Base-by-base conservation (phyloP, 768 basidiomycete genomes). In the Paxillus rubicundulus region DNA sequence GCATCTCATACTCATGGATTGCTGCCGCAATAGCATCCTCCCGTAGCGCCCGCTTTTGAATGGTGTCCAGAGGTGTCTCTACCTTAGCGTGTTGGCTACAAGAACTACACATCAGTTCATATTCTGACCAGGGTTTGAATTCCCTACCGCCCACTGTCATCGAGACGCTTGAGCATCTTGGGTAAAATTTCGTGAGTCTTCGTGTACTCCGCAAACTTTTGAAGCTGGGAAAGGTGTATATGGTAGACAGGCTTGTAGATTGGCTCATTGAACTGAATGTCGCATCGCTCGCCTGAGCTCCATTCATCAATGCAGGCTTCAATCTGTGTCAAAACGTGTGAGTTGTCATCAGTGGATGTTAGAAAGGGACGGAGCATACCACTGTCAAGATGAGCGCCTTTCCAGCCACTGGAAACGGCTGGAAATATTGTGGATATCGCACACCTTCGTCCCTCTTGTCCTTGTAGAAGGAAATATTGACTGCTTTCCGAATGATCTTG, bases 401-500 rank as follows among this genome's bases (percentile, higher is more conserved):
- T 0, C 54, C 50, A 3, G 45, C 47, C 16, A 49, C 10, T 5
- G 57, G 54, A 17, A 67, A 44, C 2, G 59, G 63, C 2, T 40
- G 50, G 43, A 64, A 67, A 32, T 49, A 33, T 9, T 57, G 53
- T 0, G 41, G 41, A 27, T 36, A 58, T 3, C 5, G 12, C 4
- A 66, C 46, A 3, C 65, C 66, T 34, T 67, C 58, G 12, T 61
- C 60, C 2, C 52, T 47, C 16, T 50, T 52, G 47, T 61, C 61
- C 9, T 34, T 42, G 45, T 64, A 67, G 57, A 55, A 67, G 40
- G 59, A 45, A 2, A 38, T 47, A 44, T 66, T 62, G 49, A 61
- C 37, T 28, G 32, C 50, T 36, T 54, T 57, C 42, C 60, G 62
- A 21, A 64, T 55, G 9, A 20, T 12, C 12, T 49, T 20, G 7